These are phyloP conservation scores for Acephala macrosclerotiorum DNA, from an alignment of 2,329 filamentous ascomycete species.

Conservation along the genomic window DNA sequence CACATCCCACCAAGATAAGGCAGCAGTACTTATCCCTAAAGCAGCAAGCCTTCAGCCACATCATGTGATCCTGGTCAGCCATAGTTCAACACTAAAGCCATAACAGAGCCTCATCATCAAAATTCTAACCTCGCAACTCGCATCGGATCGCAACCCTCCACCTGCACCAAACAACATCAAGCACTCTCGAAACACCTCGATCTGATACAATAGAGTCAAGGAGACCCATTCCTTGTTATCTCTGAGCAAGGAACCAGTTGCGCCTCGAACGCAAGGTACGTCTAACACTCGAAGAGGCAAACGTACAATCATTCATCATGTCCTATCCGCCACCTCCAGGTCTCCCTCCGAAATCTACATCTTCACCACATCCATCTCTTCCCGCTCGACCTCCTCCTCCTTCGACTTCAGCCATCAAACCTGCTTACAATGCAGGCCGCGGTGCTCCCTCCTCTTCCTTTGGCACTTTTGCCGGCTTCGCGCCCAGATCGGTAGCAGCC, in stretches of 20 bases:
- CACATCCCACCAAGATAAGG: neutral
- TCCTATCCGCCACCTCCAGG: slow-evolving; percentile 88
- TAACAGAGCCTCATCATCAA: neutral
- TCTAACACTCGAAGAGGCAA: slow-evolving; percentile 43
- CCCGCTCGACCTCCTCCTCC: slow-evolving; percentile 79
- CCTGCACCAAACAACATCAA: neutral
- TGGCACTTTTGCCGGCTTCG: slow-evolving; percentile 60
- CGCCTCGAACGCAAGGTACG: slow-evolving; percentile 46
- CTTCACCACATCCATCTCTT: slow-evolving; percentile 66
- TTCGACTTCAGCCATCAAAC: slow-evolving; percentile 36
- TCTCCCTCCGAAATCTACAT: slow-evolving; percentile 54
- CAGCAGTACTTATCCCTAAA: neutral
- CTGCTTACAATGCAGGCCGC: slow-evolving; percentile 37
- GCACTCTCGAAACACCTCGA: neutral
- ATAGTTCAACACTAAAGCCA: neutral
- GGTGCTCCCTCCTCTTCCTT: slow-evolving; percentile 32
- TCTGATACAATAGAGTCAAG: slow-evolving; percentile 2
- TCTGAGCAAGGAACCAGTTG: slow-evolving; percentile 28
- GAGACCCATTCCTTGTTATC: neutral
- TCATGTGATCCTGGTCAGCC: neutral
- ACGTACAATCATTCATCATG: slow-evolving; percentile 69
- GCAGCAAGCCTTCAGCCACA: neutral
- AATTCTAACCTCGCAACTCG: neutral
- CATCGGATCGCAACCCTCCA: slow-evolving; percentile 9
- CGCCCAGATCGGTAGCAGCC: slow-evolving; percentile 63